Evolutionary conservation across 2,329 filamentous ascomycete species (phyloP).

Genomic region (Aspergillus thermomutatus): DNA sequence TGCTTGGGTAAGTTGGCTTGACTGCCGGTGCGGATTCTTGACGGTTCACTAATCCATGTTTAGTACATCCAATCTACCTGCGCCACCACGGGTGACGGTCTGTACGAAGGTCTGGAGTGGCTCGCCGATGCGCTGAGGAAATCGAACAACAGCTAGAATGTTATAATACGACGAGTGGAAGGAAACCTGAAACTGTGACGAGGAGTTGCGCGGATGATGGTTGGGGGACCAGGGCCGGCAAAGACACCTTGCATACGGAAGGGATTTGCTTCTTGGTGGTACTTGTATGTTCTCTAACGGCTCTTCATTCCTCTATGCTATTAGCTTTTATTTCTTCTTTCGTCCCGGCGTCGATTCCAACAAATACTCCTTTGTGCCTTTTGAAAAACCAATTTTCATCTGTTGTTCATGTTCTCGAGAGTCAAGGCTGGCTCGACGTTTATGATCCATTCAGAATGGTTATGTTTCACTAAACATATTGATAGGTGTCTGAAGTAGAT

Average conservation of each 20-base stretch:
- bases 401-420: slow-evolving; percentile 5
- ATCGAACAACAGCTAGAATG: slow-evolving; percentile 49
- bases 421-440: slow-evolving; percentile 13
- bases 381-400: slow-evolving; percentile 20
- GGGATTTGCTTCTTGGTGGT: slow-evolving; percentile 30
- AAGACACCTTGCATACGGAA: slow-evolving; percentile 28
- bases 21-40: not conserved
- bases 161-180: slow-evolving; percentile 31
- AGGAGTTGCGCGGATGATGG: slow-evolving; percentile 35
- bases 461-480: slow-evolving; percentile 4
- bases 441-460: slow-evolving; percentile 12
- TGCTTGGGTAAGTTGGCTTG: slow-evolving; percentile 76
- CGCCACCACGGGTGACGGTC: slow-evolving; percentile 97
- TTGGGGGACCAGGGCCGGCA: slow-evolving; percentile 31
- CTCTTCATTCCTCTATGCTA: slow-evolving; percentile 40
- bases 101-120: slow-evolving; percentile 98
- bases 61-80: slow-evolving; percentile 99
- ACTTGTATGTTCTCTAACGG: slow-evolving; percentile 36
- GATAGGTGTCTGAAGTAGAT: not conserved
- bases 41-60: slow-evolving; percentile 14
- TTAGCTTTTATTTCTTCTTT: slow-evolving; percentile 38
- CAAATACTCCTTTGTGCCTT: slow-evolving; percentile 22
- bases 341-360: slow-evolving; percentile 30
- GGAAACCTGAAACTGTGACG: slow-evolving; percentile 34
- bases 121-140: slow-evolving; percentile 80